phyloP scores from a whole-genome alignment of 2,329 filamentous ascomycete genomes.

The Rhynchosporium agropyri region DNA sequence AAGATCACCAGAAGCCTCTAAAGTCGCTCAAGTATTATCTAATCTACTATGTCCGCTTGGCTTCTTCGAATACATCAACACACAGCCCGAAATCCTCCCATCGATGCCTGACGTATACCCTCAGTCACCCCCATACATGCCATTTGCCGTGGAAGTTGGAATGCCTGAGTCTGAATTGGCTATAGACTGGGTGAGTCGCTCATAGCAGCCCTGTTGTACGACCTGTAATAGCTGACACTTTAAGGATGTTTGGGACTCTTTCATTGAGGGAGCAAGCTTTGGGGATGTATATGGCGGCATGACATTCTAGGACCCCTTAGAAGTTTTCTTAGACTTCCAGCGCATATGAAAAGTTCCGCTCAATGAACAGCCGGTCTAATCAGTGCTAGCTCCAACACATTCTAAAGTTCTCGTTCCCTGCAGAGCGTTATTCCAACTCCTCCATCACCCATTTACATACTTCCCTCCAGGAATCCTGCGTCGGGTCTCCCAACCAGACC shows the following conservation, averaged over 20 bases:
- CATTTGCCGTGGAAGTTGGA: constrained; percentile 9
- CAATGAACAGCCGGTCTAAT: neutral
- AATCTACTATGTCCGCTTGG: constrained; percentile 28
- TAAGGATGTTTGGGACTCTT: constrained; percentile 39
- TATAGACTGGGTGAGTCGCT: constrained; percentile 39
- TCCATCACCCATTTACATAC: constrained; percentile 53
- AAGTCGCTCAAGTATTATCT: constrained; percentile 30
- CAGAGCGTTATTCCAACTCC: constrained; percentile 47
- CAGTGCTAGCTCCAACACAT: neutral
- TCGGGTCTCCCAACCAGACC: constrained; percentile 32
- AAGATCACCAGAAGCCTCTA: constrained; percentile 24
- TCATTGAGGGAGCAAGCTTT: constrained; percentile 37
- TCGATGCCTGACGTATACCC: constrained; percentile 2
- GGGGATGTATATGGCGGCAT: constrained; percentile 30
- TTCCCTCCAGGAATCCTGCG: constrained; percentile 49
- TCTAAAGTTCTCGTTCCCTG: constrained; percentile 37
- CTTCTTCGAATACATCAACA: constrained; percentile 14
- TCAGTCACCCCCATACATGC: constrained; percentile 1
- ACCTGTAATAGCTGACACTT: constrained; percentile 11
- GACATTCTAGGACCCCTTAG: neutral
- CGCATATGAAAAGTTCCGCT: neutral
- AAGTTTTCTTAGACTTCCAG: neutral
- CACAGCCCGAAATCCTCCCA: neutral
- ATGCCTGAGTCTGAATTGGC: constrained; percentile 30
- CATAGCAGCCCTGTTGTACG: neutral